Base-by-base conservation (phyloP, 106 monocot species). In the Triglochin maritima region DNA sequence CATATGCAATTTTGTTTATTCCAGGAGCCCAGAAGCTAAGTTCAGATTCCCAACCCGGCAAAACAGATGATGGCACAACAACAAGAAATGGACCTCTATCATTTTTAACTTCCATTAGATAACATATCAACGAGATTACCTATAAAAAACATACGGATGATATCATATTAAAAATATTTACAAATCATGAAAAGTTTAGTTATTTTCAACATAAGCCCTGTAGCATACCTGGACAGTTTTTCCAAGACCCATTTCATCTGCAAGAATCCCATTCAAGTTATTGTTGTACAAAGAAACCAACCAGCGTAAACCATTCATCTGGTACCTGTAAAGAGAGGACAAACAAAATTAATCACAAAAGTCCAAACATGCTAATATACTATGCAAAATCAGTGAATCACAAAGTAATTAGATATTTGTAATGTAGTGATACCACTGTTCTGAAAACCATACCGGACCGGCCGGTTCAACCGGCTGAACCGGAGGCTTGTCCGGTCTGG, bases 181-280 rank as follows among this genome's bases (percentile, higher is more conserved):
- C 5, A 63, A 46, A 17, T 41, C 15, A 10, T 44, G 46, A 13
- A 6, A 10, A 9, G 1, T 3, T 11, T 63, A 63, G n/a, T 41
- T 63, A 46, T 46, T 41, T 63, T 63, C 11, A 46, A 14, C 4
- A 4, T 8, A 44, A 14, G 66, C 50, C 47, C 45, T 16, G 49
- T 2, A n/a, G 47, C 70, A 57, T 78, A 98, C 92, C 78, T 98
- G 98, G 46, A 98, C 98, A 64, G 98, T 98, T 89, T 98, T 98
- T 7, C 98, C 98, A 79, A 98, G 92, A 69, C 98, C 98, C 98
- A 98, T 98, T 82, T 98, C 98, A 88, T 98, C 98, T 45, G 98
- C 98, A 70, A 98, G 86, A 67, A 98, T 98, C 52, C 98, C 98
- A 81, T 98, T 98, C 72, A 98, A 78, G 68, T 98, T 85, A 69